Conservation (phyloP, 1,284 basidiomycete species). For the Hemileia vastatrix region DNA sequence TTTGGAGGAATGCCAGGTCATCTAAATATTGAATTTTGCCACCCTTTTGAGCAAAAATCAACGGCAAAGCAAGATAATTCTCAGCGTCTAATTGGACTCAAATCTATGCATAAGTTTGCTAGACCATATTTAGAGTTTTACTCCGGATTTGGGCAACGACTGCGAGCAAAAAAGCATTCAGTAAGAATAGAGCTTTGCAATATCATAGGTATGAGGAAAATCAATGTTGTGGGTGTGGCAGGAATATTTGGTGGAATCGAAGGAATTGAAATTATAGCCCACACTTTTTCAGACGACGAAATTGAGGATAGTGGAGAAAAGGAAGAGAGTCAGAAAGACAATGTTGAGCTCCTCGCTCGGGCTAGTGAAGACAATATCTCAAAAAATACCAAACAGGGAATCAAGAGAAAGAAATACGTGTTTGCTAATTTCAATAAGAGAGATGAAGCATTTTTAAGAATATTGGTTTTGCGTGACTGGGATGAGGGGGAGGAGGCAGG, state of each 20-base stretch:
- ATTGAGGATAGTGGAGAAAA: not conserved
- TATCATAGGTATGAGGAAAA: conserved; percentile 16
- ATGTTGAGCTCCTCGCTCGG: not conserved
- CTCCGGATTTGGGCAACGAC: not conserved
- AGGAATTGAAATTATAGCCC: conserved; percentile 5
- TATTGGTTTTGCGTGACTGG: conserved; percentile 15
- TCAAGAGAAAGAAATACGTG: conserved; percentile 3
- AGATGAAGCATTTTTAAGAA: conserved; percentile 15
- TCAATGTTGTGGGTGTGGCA: conserved; percentile 6
- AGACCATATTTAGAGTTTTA: not conserved
- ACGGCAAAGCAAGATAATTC: not conserved
- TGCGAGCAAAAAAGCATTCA: not conserved
- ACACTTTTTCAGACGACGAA: not conserved
- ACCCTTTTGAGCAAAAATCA: not conserved
- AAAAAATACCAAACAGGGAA: not conserved
- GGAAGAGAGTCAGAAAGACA: not conserved
- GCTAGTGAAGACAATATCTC: not conserved
- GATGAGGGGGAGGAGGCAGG: conserved; percentile 11
- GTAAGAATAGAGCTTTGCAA: not conserved
- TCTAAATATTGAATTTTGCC: conserved; percentile 5
- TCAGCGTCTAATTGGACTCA: not conserved
- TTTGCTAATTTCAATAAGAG: conserved; percentile 7
- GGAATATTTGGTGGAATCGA: conserved; percentile 21
- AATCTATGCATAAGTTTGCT: too few relatives aligned
- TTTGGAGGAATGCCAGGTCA: conserved; percentile 14